phyloP scores from a whole-genome alignment of 2,329 filamentous ascomycete species.

The Penicillium rolfsii region DNA sequence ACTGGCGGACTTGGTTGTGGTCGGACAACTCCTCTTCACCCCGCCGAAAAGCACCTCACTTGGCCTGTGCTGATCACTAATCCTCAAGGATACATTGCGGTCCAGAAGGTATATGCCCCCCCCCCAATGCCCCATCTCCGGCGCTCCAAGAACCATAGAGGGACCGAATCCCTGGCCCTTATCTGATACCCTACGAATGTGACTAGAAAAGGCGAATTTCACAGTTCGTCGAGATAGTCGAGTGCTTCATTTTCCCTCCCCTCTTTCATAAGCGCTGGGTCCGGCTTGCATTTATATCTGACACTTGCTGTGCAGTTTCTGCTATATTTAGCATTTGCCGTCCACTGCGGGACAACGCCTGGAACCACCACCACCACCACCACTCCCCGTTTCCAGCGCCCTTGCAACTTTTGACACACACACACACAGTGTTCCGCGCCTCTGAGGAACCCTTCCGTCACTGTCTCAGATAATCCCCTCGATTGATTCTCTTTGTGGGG shows the following conservation, averaged over 20 bases:
- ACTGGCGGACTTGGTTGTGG: not conserved
- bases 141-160: not conserved
- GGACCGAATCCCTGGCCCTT: not conserved
- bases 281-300: constrained; percentile 31
- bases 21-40: not conserved
- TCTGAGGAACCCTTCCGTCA: constrained; percentile 6
- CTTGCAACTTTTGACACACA: constrained; percentile 6
- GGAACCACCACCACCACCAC: constrained; percentile 20
- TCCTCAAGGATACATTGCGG: not conserved
- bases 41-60: not conserved
- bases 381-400: constrained; percentile 15
- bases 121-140: constrained; percentile 5
- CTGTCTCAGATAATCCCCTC: not conserved
- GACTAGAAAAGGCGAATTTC: not conserved
- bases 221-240: not conserved
- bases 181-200: not conserved
- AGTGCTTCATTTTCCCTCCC: not conserved
- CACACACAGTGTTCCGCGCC: not conserved
- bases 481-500: constrained; percentile 11
- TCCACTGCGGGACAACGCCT: constrained; percentile 30
- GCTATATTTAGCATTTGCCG: constrained; percentile 43
- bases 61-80: constrained; percentile 1
- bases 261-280: constrained; percentile 26
- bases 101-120: constrained; percentile 22
- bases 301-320: constrained; percentile 34